phyloP scores from a whole-genome alignment of 257 asterid genomes.

The Echites panduratus region DNA sequence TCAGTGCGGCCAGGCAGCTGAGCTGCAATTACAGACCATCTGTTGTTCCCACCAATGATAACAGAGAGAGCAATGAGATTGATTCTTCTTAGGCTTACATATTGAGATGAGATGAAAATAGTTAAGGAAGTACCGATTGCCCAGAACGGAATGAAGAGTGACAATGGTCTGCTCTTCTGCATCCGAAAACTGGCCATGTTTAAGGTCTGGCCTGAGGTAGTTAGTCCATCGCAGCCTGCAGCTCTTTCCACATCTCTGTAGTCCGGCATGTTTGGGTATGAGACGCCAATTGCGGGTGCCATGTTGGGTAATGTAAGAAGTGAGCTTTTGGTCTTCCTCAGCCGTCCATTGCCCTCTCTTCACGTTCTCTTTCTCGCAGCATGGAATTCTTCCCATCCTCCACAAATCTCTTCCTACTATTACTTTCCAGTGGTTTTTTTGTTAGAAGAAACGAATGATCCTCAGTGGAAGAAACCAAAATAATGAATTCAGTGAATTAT shows the following conservation, averaged over 20 bases:
- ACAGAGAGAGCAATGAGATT: too few species aligned
- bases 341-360: conserved; percentile 97
- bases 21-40: conserved; percentile 92
- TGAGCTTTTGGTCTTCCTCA: conserved; percentile 91
- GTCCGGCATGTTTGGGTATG: conserved; percentile 94
- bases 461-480: neutral
- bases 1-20: conserved; percentile 94
- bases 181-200: conserved; percentile 91
- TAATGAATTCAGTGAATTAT: neutral
- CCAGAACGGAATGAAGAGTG: conserved; percentile 88
- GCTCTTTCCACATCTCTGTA: conserved; percentile 92
- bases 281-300: conserved; percentile 98
- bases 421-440: neutral
- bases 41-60: conserved; percentile 14
- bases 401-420: neutral
- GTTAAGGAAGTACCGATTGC: conserved; percentile 50
- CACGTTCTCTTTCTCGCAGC: conserved; percentile 90
- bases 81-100: too few species aligned
- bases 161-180: conserved; percentile 82
- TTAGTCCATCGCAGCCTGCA: conserved; percentile 93
- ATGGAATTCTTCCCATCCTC: conserved; percentile 77
- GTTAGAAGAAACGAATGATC: neutral
- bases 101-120: neutral
- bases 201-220: conserved; percentile 93
- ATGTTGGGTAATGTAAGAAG: conserved; percentile 88